phyloP scores from a whole-genome alignment of 1,284 basidiomycete species.

The Mycosarcoma maydis region DNA sequence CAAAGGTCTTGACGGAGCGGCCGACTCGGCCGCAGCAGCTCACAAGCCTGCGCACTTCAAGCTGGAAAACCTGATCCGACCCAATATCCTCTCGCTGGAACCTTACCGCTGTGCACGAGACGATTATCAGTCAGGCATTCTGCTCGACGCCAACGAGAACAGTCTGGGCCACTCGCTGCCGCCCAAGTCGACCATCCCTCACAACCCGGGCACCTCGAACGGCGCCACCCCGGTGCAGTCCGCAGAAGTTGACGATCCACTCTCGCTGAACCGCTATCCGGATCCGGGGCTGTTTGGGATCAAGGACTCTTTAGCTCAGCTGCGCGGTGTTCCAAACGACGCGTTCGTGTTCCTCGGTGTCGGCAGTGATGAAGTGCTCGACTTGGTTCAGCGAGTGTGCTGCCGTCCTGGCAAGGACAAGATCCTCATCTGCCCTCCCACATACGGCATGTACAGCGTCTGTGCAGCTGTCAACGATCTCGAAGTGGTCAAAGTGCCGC shows the following conservation, averaged over 20 bases:
- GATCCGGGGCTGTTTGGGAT: slow-evolving; percentile 83
- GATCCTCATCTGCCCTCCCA: slow-evolving; percentile 77
- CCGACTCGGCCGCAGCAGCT: slow-evolving; percentile 28
- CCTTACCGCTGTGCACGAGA: slow-evolving; percentile 97
- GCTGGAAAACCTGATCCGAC: slow-evolving; percentile 74
- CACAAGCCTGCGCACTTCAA: slow-evolving; percentile 67
- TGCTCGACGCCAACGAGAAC: slow-evolving; percentile 99
- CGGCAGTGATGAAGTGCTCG: slow-evolving; percentile 95
- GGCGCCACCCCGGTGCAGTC: slow-evolving; percentile 21
- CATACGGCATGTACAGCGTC: slow-evolving; percentile 97
- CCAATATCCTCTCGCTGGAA: slow-evolving; percentile 89
- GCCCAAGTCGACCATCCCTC: slow-evolving; percentile 44
- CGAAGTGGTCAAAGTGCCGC: slow-evolving; percentile 80
- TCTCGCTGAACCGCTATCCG: slow-evolving; percentile 83
- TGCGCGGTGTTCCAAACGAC: slow-evolving; percentile 68
- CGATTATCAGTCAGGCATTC: slow-evolving; percentile 89
- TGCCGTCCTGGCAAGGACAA: slow-evolving; percentile 84
- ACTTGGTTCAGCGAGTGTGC: slow-evolving; percentile 89
- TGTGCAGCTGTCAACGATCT: slow-evolving; percentile 96
- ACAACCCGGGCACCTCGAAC: slow-evolving; percentile 23
- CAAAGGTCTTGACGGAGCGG: slow-evolving; percentile 42
- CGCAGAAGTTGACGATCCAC: slow-evolving; percentile 53
- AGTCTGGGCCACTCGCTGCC: slow-evolving; percentile 87
- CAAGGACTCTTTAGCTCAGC: slow-evolving; percentile 78
- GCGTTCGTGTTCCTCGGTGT: slow-evolving; percentile 89